These are phyloP conservation scores for Venturia effusa DNA, from an alignment of 2,329 filamentous ascomycete genomes.

Conservation along the genomic window DNA sequence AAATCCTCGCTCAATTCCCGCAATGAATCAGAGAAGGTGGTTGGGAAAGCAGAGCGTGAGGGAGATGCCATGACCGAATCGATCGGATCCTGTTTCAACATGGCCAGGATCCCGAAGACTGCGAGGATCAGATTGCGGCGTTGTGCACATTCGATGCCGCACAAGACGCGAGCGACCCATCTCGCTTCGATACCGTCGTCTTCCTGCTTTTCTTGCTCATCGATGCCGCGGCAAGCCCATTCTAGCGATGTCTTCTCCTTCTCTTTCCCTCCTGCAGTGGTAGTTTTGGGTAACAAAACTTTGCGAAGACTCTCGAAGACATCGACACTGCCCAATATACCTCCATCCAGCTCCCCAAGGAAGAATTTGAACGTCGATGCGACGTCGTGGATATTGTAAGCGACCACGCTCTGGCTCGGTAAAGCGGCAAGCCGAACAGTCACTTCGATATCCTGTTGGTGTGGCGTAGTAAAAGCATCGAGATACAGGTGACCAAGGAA, in stretches of 20 bases:
- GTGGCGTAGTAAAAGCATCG: not conserved
- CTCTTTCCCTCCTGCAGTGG: not conserved
- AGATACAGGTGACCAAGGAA: conserved; percentile 40
- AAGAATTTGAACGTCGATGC: conserved; percentile 57
- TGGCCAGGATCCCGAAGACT: conserved; percentile 13
- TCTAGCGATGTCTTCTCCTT: conserved; percentile 3
- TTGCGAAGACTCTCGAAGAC: conserved; percentile 53
- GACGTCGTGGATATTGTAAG: conserved; percentile 50
- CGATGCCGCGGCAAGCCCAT: conserved; percentile 8
- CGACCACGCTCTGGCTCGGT: conserved; percentile 44
- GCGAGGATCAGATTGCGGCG: conserved; percentile 11
- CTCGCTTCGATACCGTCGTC: not conserved
- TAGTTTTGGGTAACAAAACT: conserved; percentile 25
- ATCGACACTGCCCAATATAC: conserved; percentile 51
- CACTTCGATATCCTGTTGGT: conserved; percentile 31
- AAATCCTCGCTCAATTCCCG: not conserved
- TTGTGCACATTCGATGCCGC: conserved; percentile 10
- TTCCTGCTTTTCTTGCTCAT: not conserved
- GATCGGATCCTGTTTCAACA: conserved; percentile 6
- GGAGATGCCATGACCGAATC: not conserved
- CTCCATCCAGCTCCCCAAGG: conserved; percentile 52
- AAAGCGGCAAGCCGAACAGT: conserved; percentile 51
- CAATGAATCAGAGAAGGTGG: not conserved
- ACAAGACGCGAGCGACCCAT: not conserved
- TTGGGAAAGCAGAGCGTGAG: not conserved